Conservation (phyloP, 495 filamentous ascomycete genomes). For the Xylaria scruposa region DNA sequence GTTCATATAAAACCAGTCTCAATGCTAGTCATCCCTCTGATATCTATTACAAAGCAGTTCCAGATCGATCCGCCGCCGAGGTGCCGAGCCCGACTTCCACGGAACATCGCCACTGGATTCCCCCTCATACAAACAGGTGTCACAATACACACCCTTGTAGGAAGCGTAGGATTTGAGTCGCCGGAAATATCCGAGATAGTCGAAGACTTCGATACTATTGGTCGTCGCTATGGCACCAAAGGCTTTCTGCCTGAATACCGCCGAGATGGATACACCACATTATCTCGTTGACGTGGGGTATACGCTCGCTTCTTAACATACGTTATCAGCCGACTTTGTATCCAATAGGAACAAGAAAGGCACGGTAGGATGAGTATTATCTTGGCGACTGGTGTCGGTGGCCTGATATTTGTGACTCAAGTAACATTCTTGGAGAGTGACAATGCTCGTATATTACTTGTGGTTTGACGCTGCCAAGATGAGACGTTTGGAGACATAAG, state of each 20-base stretch:
- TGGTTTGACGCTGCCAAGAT: neutral
- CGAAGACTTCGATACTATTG: neutral
- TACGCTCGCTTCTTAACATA: neutral
- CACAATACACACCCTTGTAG: slow-evolving; percentile 1
- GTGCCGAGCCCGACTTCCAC: neutral
- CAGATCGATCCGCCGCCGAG: neutral
- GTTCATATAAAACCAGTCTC: neutral
- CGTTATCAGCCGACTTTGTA: neutral
- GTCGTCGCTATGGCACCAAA: neutral
- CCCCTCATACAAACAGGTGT: neutral
- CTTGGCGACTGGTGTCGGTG: neutral
- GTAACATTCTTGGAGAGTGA: neutral
- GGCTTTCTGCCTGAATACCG: slow-evolving; percentile 18
- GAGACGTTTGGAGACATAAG: neutral
- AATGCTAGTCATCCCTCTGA: no score
- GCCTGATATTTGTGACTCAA: neutral
- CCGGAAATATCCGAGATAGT: slow-evolving; percentile 18
- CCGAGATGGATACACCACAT: slow-evolving; percentile 4
- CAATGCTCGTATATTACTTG: neutral
- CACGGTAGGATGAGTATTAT: neutral
- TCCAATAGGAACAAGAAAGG: neutral
- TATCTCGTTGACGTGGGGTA: neutral
- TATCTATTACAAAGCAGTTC: neutral
- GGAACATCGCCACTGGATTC: neutral
- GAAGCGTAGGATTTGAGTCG: slow-evolving; percentile 9